Base-by-base conservation (phyloP, 148 eudicot species). In the Persicaria tinctoria region DNA sequence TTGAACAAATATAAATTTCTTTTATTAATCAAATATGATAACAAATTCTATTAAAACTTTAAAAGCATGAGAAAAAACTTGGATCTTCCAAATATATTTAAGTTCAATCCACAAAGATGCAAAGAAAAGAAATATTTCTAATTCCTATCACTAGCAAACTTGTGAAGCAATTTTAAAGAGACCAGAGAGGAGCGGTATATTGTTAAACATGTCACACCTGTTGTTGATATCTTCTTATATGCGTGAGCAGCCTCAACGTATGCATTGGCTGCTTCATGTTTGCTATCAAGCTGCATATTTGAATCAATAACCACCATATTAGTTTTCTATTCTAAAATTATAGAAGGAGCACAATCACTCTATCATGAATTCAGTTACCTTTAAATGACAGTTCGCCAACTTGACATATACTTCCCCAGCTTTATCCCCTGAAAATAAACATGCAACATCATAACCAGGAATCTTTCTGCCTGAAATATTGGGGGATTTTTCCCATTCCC, bases 241-340 rank as follows among this genome's bases (percentile, higher is more conserved):
- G 85, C 81, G 55, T 85, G 92, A 80, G 86, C 92, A 62, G 92
- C 92, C 80, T 89, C 90, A 68, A 87, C 88, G 85, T 78, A 86
- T 68, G 90, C 86, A 87, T 81, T 85, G 13, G 92, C 90, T 46
- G 92, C 87, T 79, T 89, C 92, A 76, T 89, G 90, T 82, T 83
- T 89, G 86, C 90, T 89, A 63, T 89, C 90, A 80, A 82, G 73
- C 87, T 86, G 83, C 68, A 60, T 60, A 27, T 66, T 41, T 5
- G 4, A 5, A 38, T 38, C 44, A 6, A 44, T 17, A 41, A 66
- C 13, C 46, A 12, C 18, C 70, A 41, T 12, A 41, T 66, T 13
- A 41, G 9, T 66, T 41, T 44, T 6, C 8, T 5, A 13, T 44
- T 38, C 44, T 38, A 1, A 14, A 38, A 66, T 5, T 11, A 44